phyloP scores from a whole-genome alignment of 768 basidiomycete species.

The Podaxis sp. region DNA sequence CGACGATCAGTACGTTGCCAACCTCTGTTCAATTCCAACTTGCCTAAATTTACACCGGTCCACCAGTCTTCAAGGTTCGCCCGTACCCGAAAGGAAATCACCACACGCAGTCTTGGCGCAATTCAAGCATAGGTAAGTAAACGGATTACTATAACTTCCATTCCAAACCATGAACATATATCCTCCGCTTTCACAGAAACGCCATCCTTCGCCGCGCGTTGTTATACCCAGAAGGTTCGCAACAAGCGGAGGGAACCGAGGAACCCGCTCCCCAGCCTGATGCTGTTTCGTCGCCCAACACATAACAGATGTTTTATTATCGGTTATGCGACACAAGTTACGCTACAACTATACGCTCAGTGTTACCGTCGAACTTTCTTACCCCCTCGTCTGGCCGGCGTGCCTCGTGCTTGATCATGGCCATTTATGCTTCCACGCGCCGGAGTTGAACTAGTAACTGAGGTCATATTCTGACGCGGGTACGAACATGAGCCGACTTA shows the following conservation, averaged over 20 bases:
- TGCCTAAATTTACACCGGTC: conserved; percentile 12
- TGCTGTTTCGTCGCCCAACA: neutral
- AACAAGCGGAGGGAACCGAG: neutral
- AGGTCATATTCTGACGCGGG: neutral
- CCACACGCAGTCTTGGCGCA: conserved; percentile 53
- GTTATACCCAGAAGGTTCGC: conserved; percentile 3
- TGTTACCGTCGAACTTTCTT: conserved; percentile 12
- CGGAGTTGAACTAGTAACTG: neutral
- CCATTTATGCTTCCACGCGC: neutral
- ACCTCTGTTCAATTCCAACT: neutral
- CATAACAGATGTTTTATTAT: neutral
- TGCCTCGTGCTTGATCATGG: conserved; percentile 5
- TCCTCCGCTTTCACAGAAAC: conserved; percentile 1
- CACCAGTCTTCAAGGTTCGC: conserved; percentile 22
- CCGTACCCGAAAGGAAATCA: conserved; percentile 39
- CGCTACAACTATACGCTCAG: neutral
- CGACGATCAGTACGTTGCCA: conserved; percentile 45
- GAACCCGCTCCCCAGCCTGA: neutral
- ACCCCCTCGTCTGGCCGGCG: neutral
- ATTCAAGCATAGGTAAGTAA: conserved; percentile 64
- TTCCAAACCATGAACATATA: conserved; percentile 28
- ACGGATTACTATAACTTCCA: conserved; percentile 42
- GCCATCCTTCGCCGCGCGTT: conserved; percentile 10
- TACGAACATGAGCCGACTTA: neutral
- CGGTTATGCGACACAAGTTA: neutral